Evolutionary conservation across 306 rosid species (phyloP).

Genomic region (Herpetospermum pedunculosum): DNA sequence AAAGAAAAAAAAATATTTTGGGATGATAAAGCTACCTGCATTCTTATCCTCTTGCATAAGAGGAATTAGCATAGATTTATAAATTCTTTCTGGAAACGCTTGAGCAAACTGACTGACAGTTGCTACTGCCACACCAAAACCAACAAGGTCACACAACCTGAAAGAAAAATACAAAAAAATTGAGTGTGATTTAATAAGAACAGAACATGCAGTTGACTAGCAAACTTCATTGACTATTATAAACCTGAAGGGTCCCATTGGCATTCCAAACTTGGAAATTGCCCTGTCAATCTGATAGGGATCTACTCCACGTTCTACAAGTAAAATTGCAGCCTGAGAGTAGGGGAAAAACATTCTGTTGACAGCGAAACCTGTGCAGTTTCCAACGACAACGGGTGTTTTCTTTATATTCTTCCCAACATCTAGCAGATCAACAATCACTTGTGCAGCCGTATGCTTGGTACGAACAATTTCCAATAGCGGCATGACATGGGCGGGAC

Average conservation of each 20-base stretch:
- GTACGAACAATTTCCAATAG: conserved; percentile 91
- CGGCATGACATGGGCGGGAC: conserved; percentile 98
- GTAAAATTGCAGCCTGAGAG: conserved; percentile 67
- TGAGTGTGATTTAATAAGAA: background rate
- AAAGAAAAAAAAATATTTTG: background rate
- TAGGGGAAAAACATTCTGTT: conserved; percentile 93
- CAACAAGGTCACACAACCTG: conserved; percentile 85
- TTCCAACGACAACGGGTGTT: conserved; percentile 92
- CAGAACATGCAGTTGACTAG: conserved; percentile 7
- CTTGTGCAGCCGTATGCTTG: conserved; percentile 65
- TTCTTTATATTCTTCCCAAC: conserved; percentile 75
- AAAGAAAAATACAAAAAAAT: conserved; percentile 13
- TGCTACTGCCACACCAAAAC: conserved; percentile 85
- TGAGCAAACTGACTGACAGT: conserved; percentile 45
- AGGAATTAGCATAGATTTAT: conserved; percentile 75
- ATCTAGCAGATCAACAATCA: conserved; percentile 74
- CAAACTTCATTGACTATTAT: conserved; percentile 8
- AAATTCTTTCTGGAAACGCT: conserved; percentile 69
- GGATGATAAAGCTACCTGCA: conserved; percentile 37
- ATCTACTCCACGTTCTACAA: conserved; percentile 72
- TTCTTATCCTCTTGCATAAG: conserved; percentile 79
- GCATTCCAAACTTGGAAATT: conserved; percentile 71
- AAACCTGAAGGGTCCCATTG: conserved; percentile 99
- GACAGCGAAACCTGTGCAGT: conserved; percentile 96
- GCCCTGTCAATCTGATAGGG: conserved; percentile 67